phyloP scores from a whole-genome alignment of 1,284 basidiomycete genomes.

The Ustilago cynodontis region DNA sequence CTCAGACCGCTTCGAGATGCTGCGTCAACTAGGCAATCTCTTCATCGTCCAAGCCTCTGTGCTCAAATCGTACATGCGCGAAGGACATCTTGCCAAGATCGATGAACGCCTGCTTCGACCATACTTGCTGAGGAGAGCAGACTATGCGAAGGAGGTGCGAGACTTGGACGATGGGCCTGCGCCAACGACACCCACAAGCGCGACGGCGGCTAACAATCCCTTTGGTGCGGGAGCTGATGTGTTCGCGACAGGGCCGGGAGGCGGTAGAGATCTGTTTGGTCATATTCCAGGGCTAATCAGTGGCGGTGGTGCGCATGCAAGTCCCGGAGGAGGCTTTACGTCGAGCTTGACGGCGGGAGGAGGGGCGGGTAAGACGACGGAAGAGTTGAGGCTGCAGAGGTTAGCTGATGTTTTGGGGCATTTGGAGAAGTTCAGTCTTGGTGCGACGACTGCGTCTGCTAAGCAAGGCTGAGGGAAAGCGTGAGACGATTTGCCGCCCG shows the following conservation, averaged over 20 bases:
- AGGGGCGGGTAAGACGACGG: conserved; percentile 15
- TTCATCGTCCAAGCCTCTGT: conserved; percentile 74
- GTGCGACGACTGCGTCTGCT: not conserved
- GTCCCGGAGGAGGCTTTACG: not conserved
- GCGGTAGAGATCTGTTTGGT: conserved; percentile 31
- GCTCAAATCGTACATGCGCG: conserved; percentile 68
- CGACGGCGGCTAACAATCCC: conserved; percentile 19
- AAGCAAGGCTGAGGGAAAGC: conserved; percentile 5
- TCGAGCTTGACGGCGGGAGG: not conserved
- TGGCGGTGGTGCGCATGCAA: conserved; percentile 7
- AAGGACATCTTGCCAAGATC: conserved; percentile 77
- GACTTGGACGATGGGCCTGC: conserved; percentile 50
- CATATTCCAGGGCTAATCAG: conserved; percentile 39
- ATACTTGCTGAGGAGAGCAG: conserved; percentile 88
- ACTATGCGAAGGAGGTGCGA: conserved; percentile 74
- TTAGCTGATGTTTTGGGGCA: conserved; percentile 40
- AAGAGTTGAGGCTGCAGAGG: conserved; percentile 33
- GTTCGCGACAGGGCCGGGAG: conserved; percentile 15
- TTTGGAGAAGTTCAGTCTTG: conserved; percentile 34
- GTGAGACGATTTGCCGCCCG: not conserved
- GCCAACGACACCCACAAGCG: conserved; percentile 18
- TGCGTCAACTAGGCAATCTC: conserved; percentile 95
- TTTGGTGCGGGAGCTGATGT: conserved; percentile 12
- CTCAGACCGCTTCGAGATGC: conserved; percentile 96
- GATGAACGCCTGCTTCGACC: conserved; percentile 88